Base-by-base conservation (phyloP, 2,329 filamentous ascomycete species). In the Rhynchosporium graminicola region DNA sequence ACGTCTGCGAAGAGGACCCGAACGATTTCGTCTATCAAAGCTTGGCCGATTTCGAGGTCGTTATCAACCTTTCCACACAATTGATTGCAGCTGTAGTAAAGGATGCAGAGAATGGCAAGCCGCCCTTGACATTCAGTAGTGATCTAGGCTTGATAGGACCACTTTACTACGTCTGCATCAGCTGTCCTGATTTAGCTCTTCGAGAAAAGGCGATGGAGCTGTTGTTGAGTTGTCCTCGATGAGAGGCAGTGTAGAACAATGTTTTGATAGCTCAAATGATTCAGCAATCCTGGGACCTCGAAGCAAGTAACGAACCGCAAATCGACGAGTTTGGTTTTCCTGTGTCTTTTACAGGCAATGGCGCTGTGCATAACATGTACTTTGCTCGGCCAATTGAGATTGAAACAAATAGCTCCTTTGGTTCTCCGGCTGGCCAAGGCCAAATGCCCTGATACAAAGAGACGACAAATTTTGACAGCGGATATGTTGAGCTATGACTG, bases 91-190 rank as follows among this genome's bases (percentile, higher is more conserved):
- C 42, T n/a, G 42, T n/a, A n/a, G 42, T 26, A 48, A 13, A 12
- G 64, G 61, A 63, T 60, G 52, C 52, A 4, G 60, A 63, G 63
- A 59, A 57, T 57, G 65, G 64, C 36, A 66, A 61, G 40, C 48
- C 62, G 26, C 47, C 58, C 5, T 52, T 64, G 56, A 62, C 57
- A 8, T 69, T 67, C 45, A 63, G 56, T 52, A 61, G 62, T 31
- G 68, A 68, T 50, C 42, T 68, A 51, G 66, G 67, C 28, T 55
- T 69, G 46, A 56, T 69, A 45, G 66, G 50, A 52, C 66, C 68
- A 36, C 61, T 69, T 31, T 69, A 67, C 57, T 69, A 67, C 45
- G 57, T 59, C 9, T 65, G 63, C 45, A 43, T 43, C 13, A 43
- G 20, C 13, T 43, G 42, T 43, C 42, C 42, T 3, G 13, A n/a